phyloP scores from a whole-genome alignment of 495 filamentous ascomycete species.

The Lasiosphaeriaceae sp. region DNA sequence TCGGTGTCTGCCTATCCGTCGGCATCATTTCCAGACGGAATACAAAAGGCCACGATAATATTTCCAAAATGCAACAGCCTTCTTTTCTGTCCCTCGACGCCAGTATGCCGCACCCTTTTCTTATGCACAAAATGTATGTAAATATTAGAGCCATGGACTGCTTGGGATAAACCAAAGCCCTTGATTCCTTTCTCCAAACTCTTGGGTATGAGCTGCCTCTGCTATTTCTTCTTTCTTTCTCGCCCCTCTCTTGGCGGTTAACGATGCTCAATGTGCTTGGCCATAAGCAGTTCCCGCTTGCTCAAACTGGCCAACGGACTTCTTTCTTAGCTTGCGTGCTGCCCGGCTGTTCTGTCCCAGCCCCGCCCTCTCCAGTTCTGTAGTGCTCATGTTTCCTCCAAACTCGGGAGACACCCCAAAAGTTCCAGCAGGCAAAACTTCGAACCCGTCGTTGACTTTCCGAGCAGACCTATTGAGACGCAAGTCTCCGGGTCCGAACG shows the following conservation, averaged over 20 bases:
- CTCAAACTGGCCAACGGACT: slow-evolving; percentile 10
- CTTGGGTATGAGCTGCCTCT: not conserved
- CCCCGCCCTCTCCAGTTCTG: slow-evolving; percentile 12
- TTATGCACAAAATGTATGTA: not conserved
- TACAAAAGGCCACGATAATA: not conserved
- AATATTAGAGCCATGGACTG: not conserved
- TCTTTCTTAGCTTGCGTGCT: slow-evolving; percentile 14
- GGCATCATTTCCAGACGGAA: not conserved
- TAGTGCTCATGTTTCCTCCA: slow-evolving; percentile 3
- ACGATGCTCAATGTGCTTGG: not conserved
- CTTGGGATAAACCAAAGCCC: not conserved
- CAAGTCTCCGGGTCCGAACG: slow-evolving; percentile 37
- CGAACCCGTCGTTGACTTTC: slow-evolving; percentile 59
- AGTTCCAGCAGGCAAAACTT: slow-evolving; percentile 57
- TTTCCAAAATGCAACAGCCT: not conserved
- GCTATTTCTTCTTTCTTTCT: not conserved
- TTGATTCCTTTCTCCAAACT: not conserved
- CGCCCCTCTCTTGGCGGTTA: not conserved
- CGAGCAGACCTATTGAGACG: slow-evolving; percentile 45
- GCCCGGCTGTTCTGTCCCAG: not conserved
- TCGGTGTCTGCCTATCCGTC: not conserved
- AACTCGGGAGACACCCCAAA: slow-evolving; percentile 22
- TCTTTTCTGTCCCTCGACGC: not conserved
- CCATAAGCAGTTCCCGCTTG: not conserved
- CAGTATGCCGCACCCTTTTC: not conserved